These are phyloP conservation scores for Podospora bellae-mahoneyi DNA, from an alignment of 495 filamentous ascomycete genomes.

Conservation along the genomic window DNA sequence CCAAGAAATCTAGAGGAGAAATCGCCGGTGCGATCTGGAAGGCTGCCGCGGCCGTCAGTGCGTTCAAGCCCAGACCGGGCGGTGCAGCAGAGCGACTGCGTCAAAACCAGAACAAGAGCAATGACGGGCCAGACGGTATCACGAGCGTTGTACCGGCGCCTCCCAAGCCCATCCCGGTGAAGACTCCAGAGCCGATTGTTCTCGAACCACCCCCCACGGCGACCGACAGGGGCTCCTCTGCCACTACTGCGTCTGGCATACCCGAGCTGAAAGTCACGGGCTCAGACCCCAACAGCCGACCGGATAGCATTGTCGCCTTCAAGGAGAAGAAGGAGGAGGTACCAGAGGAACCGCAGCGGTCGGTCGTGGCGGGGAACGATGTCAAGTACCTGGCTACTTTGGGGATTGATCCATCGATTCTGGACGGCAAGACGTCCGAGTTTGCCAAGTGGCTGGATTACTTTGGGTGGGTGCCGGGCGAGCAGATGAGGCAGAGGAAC, in stretches of 20 bases:
- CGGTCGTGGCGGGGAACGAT: slow-evolving; percentile 69
- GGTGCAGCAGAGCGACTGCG: slow-evolving; percentile 73
- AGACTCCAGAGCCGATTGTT: slow-evolving; percentile 27
- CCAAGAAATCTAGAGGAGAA: slow-evolving; percentile 62
- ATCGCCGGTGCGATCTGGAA: slow-evolving; percentile 77
- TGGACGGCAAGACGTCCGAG: slow-evolving; percentile 62
- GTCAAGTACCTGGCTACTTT: slow-evolving; percentile 73
- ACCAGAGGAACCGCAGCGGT: slow-evolving; percentile 45
- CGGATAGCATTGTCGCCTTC: slow-evolving; percentile 37
- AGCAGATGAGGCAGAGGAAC: slow-evolving; percentile 63
- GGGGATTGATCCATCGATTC: slow-evolving; percentile 65
- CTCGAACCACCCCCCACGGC: slow-evolving; percentile 31
- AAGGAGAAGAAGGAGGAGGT: slow-evolving; percentile 44
- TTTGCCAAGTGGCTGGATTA: slow-evolving; percentile 78
- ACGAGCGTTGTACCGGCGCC: slow-evolving; percentile 82
- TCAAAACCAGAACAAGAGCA: slow-evolving; percentile 50
- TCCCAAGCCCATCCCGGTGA: slow-evolving; percentile 39
- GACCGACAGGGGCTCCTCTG: slow-evolving; percentile 25
- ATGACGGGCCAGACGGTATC: slow-evolving; percentile 76
- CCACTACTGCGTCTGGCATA: slow-evolving; percentile 26
- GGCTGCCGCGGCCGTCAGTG: slow-evolving; percentile 71
- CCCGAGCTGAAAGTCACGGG: slow-evolving; percentile 52
- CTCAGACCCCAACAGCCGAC: slow-evolving; percentile 34
- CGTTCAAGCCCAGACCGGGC: slow-evolving; percentile 80
- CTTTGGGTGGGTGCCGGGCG: slow-evolving; percentile 81